Percentiles rank a stretch among this genome's conserved stretches.
Evolutionary conservation across 176 grass and related monocot species (phyloP).

Genomic region (Musa beccarii): DNA sequence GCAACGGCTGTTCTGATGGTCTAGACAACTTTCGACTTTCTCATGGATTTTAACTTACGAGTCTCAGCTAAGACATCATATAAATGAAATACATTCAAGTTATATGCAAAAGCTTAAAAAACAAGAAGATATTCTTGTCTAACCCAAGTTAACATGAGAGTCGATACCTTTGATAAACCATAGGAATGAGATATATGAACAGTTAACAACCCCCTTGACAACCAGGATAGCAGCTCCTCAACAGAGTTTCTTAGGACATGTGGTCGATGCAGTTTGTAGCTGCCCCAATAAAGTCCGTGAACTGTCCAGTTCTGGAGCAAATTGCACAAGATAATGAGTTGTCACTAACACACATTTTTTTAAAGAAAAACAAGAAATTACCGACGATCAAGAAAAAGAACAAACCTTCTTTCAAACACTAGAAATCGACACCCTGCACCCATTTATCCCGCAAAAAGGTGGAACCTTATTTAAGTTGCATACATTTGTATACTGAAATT

Average conservation of each 20-base stretch:
- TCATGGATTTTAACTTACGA: no score
- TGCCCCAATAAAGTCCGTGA: constrained; percentile 95
- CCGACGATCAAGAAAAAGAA: neutral
- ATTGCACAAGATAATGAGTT: constrained; percentile 19
- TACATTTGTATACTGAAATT: neutral
- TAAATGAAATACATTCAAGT: neutral
- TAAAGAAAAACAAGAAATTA: neutral
- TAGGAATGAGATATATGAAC: constrained; percentile 65
- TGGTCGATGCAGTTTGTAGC: constrained; percentile 49
- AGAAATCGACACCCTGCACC: neutral
- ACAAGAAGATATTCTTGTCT: constrained; percentile 4
- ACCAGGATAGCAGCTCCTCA: constrained; percentile 70
- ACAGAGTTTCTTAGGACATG: constrained; percentile 61
- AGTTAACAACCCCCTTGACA: constrained; percentile 71
- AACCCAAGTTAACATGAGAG: constrained; percentile 1
- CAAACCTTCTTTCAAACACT: neutral
- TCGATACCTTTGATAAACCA: constrained; percentile 54
- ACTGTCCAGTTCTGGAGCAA: constrained; percentile 83
- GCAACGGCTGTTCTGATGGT: neutral
- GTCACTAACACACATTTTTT: neutral
- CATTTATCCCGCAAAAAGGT: neutral
- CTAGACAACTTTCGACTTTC: neutral
- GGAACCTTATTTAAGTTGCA: neutral
- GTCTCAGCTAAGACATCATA: neutral
- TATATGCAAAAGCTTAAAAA: neutral